Evolutionary conservation across 805 yeast genomes (phyloP).

Genomic region (Wickerhamomyces chaumierensis): DNA sequence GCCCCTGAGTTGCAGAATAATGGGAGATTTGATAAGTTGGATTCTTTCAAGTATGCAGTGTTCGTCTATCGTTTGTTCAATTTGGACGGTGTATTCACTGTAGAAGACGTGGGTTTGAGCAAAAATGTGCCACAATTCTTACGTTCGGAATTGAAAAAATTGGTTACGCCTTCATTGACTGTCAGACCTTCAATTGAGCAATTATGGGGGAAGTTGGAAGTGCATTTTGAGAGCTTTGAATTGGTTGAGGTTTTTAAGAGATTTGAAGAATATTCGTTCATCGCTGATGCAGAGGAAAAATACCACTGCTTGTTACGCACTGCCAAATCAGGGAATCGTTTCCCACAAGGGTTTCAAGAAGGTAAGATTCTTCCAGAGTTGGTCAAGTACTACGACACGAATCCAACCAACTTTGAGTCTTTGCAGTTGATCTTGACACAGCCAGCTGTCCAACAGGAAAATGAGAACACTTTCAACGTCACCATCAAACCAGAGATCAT

Average conservation of each 20-base stretch:
- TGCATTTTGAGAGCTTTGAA: slow-evolving; percentile 27
- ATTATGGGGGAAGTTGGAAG: slow-evolving; percentile 18
- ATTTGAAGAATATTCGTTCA: slow-evolving; percentile 42
- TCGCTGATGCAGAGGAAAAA: slow-evolving; percentile 37
- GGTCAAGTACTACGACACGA: slow-evolving; percentile 27
- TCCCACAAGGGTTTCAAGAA: slow-evolving; percentile 44
- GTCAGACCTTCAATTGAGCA: slow-evolving; percentile 24
- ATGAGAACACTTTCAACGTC: slow-evolving; percentile 28
- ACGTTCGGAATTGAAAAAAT: slow-evolving; percentile 26
- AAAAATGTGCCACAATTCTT: slow-evolving; percentile 27
- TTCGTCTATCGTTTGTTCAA: slow-evolving; percentile 38
- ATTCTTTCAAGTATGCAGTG: slow-evolving; percentile 53
- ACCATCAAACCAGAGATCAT: slow-evolving; percentile 53
- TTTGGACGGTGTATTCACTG: too few species aligned
- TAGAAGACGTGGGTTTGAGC: slow-evolving; percentile 4
- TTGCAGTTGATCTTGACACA: slow-evolving; percentile 21
- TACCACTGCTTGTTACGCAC: slow-evolving; percentile 30
- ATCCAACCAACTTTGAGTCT: slow-evolving; percentile 19
- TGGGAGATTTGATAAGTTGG: too few species aligned
- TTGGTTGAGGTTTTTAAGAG: slow-evolving; percentile 42
- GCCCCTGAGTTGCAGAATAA: too few species aligned
- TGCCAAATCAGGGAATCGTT: slow-evolving; percentile 18
- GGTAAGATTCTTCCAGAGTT: slow-evolving; percentile 65
- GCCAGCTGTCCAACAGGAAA: slow-evolving; percentile 23
- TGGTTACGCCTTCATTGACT: slow-evolving; percentile 27